Evolutionary conservation across 257 asterid species (phyloP).

Genomic region (Jasminum sambac): DNA sequence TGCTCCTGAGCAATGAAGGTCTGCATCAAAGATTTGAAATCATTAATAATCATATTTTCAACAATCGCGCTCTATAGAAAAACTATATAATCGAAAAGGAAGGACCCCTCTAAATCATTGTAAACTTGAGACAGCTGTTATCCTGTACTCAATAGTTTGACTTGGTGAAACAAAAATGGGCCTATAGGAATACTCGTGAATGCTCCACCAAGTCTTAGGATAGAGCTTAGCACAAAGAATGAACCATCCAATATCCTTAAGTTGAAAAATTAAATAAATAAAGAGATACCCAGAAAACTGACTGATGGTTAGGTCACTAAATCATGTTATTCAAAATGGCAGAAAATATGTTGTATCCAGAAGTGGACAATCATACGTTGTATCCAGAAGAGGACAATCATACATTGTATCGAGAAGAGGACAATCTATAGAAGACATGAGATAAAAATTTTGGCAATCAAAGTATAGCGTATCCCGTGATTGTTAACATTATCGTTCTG

Average conservation of each 20-base stretch:
- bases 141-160: slow-evolving; percentile 2
- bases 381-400: neutral
- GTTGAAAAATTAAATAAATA: neutral
- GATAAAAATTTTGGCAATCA: neutral
- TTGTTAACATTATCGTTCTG: neutral
- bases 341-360: neutral
- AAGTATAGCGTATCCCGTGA: neutral
- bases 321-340: slow-evolving; percentile 9
- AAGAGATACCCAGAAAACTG: neutral
- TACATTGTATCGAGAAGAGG: neutral
- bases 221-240: slow-evolving; percentile 1
- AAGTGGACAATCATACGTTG: neutral
- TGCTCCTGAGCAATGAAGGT: slow-evolving; percentile 95
- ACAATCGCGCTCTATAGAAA: neutral
- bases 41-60: slow-evolving; percentile 11
- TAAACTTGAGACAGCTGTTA: slow-evolving; percentile 11
- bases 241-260: slow-evolving; percentile 8
- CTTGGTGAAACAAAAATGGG: slow-evolving; percentile 16
- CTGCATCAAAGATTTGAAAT: slow-evolving; percentile 47
- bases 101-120: neutral
- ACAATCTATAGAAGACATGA: neutral
- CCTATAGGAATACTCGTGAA: neutral
- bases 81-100: slow-evolving; percentile 1
- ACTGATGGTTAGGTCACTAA: neutral
- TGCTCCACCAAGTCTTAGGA: slow-evolving; percentile 14